Evolutionary conservation across 2,329 filamentous ascomycete species (phyloP).

Genomic region (Exophiala dermatitidis): DNA sequence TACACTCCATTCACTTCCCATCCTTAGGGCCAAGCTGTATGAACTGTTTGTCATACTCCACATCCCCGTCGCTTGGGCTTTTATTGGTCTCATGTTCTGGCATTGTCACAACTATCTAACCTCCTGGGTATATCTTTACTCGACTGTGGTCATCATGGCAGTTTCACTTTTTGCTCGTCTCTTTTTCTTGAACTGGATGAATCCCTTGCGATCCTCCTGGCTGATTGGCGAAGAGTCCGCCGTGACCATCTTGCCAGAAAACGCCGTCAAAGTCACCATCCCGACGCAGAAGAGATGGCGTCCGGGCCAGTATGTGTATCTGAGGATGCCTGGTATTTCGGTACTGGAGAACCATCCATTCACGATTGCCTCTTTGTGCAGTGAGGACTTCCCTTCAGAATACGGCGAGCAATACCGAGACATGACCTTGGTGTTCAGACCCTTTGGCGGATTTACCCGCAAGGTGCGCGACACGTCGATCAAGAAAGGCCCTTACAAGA

Average conservation of each 20-base stretch:
- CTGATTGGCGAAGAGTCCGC: conserved; percentile 86
- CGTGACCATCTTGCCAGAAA: conserved; percentile 81
- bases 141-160: conserved; percentile 71
- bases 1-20: conserved; percentile 74
- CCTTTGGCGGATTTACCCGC: conserved; percentile 83
- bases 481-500: conserved; percentile 81
- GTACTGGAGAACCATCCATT: conserved; percentile 92
- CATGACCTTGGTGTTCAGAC: conserved; percentile 83
- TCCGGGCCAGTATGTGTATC: conserved; percentile 89
- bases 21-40: conserved; percentile 69
- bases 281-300: conserved; percentile 89
- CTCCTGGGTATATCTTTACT: conserved; percentile 83
- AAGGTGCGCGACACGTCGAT: conserved; percentile 76
- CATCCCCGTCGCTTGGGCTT: conserved; percentile 70
- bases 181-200: conserved; percentile 84
- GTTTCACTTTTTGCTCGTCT: conserved; percentile 66
- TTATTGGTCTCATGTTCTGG: conserved; percentile 85
- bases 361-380: conserved; percentile 86
- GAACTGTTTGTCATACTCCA: conserved; percentile 80
- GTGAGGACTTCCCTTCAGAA: conserved; percentile 84
- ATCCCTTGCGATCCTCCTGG: conserved; percentile 70
- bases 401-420: conserved; percentile 85
- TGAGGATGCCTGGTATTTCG: conserved; percentile 88
- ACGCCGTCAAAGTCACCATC: conserved; percentile 91
- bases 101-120: conserved; percentile 87